Conservation (phyloP, 306 rosid species). For the Cicer yamashitae region DNA sequence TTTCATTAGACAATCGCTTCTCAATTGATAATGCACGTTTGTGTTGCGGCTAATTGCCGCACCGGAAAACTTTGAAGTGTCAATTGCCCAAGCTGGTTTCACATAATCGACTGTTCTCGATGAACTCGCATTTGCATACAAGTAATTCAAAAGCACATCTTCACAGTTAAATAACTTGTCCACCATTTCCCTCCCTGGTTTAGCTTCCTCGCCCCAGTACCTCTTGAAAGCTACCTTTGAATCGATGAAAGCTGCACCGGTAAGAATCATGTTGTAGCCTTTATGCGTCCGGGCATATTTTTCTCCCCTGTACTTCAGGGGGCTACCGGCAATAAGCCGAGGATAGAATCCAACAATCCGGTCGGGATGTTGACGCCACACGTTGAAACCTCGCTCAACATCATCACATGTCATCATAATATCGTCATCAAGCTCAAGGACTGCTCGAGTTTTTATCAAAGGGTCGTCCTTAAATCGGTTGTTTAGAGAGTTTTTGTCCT, state of each 20-base stretch:
- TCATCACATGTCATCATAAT: constrained; percentile 99
- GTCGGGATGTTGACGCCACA: constrained; percentile 92
- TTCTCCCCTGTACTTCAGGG: constrained; percentile 76
- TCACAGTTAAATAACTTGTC: constrained; percentile 82
- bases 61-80: constrained; percentile 92
- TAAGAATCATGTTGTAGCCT: constrained; percentile 96
- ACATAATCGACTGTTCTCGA: constrained; percentile 87
- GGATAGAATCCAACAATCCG: constrained; percentile 97
- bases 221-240: constrained; percentile 72
- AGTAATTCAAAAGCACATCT: constrained; percentile 82
- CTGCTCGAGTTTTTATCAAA: constrained; percentile 83
- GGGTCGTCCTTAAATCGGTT: constrained; percentile 83
- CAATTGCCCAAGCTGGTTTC: constrained; percentile 95
- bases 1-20: constrained; percentile 75
- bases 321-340: constrained; percentile 77
- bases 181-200: constrained; percentile 77
- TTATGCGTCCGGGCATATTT: constrained; percentile 71
- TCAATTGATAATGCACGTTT: constrained; percentile 62
- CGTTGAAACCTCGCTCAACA: constrained; percentile 85
- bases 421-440: constrained; percentile 98
- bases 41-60: constrained; percentile 93
- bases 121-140: constrained; percentile 90
- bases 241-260: constrained; percentile 96
- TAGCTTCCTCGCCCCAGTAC: constrained; percentile 82
- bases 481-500: constrained; percentile 81